Percentiles rank a stretch among this genome's conserved stretches.
Evolutionary conservation across 2,329 filamentous ascomycete genomes (phyloP).

Genomic region (Diaporthe longicolla): DNA sequence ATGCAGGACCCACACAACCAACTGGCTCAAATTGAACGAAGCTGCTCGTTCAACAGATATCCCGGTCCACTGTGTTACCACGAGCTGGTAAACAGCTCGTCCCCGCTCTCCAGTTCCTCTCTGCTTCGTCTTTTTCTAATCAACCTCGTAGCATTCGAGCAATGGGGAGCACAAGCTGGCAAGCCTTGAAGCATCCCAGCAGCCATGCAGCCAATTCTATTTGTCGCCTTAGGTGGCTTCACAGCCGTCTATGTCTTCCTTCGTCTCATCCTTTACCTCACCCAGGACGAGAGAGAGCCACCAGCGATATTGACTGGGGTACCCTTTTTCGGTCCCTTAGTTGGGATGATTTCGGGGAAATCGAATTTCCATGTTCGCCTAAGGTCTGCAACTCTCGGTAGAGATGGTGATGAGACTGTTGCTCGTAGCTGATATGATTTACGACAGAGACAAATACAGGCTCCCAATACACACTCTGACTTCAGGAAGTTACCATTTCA

Average conservation of each 20-base stretch:
- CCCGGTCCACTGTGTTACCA: too few relatives aligned
- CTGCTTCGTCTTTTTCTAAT: not conserved
- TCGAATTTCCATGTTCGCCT: not conserved
- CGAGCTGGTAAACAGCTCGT: too few relatives aligned
- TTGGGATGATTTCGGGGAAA: conserved; percentile 44
- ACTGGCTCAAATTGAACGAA: too few relatives aligned
- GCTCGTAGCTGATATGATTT: not conserved
- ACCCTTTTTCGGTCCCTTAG: conserved; percentile 47
- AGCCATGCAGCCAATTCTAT: not conserved
- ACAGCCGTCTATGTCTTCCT: conserved; percentile 44
- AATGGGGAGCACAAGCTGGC: too few relatives aligned
- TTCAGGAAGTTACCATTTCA: conserved; percentile 47
- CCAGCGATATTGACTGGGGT: conserved; percentile 44
- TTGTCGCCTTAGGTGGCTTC: not conserved
- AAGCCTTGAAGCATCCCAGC: not conserved
- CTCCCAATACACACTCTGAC: conserved; percentile 49
- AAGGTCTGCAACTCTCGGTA: not conserved
- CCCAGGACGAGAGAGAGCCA: conserved; percentile 48
- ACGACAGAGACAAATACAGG: conserved; percentile 40
- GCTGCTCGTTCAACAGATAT: too few relatives aligned
- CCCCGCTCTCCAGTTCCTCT: too few relatives aligned
- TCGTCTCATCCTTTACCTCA: conserved; percentile 44
- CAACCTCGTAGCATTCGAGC: not conserved
- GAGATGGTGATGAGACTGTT: too few relatives aligned
- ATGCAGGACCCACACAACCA: too few relatives aligned